Conservation (phyloP, 495 filamentous ascomycete genomes). For the Xylaria grammica region DNA sequence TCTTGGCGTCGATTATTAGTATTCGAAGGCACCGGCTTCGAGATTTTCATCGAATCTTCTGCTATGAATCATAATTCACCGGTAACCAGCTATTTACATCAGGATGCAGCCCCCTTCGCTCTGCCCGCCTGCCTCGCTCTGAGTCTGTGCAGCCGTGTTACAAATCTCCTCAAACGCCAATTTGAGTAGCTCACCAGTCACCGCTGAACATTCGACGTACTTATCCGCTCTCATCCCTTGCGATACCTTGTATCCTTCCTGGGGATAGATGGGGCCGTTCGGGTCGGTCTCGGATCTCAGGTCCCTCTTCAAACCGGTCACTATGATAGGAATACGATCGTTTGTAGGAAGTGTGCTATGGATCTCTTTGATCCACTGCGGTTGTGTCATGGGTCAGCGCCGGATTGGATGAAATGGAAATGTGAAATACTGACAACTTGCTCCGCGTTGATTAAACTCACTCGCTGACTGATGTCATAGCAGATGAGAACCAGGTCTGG, state of each 20-base stretch:
- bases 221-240: slow-evolving; percentile 84
- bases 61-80: not conserved
- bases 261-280: slow-evolving; percentile 72
- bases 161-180: slow-evolving; percentile 81
- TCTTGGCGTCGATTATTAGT: not conserved
- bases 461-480: slow-evolving; percentile 76
- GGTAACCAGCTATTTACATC: slow-evolving; percentile 33
- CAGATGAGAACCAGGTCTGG: slow-evolving; percentile 80
- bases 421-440: slow-evolving; percentile 53
- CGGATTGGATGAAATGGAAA: slow-evolving; percentile 9
- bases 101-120: slow-evolving; percentile 48
- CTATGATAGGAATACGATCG: slow-evolving; percentile 68
- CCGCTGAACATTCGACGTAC: slow-evolving; percentile 88
- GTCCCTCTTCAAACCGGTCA: slow-evolving; percentile 85
- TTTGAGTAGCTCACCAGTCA: slow-evolving; percentile 79
- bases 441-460: slow-evolving; percentile 67
- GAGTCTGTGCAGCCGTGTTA: slow-evolving; percentile 68
- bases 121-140: slow-evolving; percentile 49
- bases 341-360: slow-evolving; percentile 65
- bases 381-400: slow-evolving; percentile 19
- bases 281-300: slow-evolving; percentile 67
- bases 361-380: slow-evolving; percentile 72
- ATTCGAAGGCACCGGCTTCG: not conserved
- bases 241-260: slow-evolving; percentile 74
- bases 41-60: not conserved